Percentiles rank a stretch among this genome's conserved stretches.
Conservation (phyloP, 179 eudicot species). For the Silene noctiflora region DNA sequence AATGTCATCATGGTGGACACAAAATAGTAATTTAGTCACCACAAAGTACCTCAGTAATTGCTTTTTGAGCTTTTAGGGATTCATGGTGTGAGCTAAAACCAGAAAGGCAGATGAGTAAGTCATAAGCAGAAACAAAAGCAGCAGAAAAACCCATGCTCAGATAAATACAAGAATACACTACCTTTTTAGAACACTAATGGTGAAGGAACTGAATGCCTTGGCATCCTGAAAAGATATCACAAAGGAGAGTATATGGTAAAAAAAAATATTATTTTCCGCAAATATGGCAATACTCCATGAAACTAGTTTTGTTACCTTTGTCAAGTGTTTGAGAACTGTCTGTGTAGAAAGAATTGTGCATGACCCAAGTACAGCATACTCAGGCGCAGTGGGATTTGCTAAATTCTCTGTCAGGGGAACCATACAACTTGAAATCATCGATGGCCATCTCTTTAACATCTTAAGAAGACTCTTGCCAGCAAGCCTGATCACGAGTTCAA, state of each 20-base stretch:
- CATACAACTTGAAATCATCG: conserved; percentile 68
- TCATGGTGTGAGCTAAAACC: conserved; percentile 87
- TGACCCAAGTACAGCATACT: conserved; percentile 85
- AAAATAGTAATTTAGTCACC: conserved; percentile 8
- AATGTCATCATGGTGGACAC: background rate
- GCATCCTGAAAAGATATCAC: conserved; percentile 52
- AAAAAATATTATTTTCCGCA: background rate
- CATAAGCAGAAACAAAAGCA: conserved; percentile 16
- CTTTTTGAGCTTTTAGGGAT: conserved; percentile 92
- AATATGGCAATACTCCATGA: background rate
- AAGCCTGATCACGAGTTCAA: conserved; percentile 50
- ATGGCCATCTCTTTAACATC: conserved; percentile 96
- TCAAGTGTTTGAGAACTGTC: conserved; percentile 77
- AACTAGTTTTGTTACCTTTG: conserved; percentile 49
- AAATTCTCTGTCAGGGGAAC: conserved; percentile 59
- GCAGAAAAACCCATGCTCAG: conserved; percentile 11
- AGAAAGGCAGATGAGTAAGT: conserved; percentile 11
- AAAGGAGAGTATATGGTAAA: conserved; percentile 20
- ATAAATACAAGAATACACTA: conserved; percentile 28
- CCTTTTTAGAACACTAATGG: conserved; percentile 67
- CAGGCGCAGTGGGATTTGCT: conserved; percentile 64
- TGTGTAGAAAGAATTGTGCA: conserved; percentile 85
- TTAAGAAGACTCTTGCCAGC: conserved; percentile 86
- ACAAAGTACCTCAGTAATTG: conserved; percentile 79
- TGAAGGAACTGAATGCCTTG: conserved; percentile 74